These are phyloP conservation scores for Blastomyces silverae DNA, from an alignment of 2,329 filamentous ascomycete species.

Conservation along the genomic window DNA sequence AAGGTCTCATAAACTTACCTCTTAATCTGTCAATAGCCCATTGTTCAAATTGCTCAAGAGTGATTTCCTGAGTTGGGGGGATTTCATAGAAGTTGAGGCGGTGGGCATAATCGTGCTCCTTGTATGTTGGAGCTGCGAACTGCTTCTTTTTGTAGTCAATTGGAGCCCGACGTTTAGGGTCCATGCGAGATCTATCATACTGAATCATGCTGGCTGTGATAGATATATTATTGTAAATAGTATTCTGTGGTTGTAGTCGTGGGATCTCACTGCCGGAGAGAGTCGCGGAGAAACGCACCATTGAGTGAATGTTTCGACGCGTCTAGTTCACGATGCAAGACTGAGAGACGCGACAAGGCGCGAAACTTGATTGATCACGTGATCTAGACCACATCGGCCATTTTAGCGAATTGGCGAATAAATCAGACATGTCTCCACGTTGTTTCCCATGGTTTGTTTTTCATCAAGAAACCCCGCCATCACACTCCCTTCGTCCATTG, in stretches of 20 bases:
- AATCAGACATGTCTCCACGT: background rate
- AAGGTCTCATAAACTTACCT: conserved; percentile 45
- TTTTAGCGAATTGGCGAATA: background rate
- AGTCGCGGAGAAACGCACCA: background rate
- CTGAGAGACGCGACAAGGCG: background rate
- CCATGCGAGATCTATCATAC: conserved; percentile 40
- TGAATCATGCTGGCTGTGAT: conserved; percentile 35
- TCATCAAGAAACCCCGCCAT: background rate
- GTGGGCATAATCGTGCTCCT: conserved; percentile 71
- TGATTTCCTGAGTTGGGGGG: conserved; percentile 88
- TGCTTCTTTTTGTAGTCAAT: conserved; percentile 79
- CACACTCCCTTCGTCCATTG: background rate
- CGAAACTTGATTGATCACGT: background rate
- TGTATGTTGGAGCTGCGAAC: conserved; percentile 70
- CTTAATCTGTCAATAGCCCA: conserved; percentile 93
- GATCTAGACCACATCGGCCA: background rate
- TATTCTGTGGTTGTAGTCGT: background rate
- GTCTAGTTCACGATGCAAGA: background rate
- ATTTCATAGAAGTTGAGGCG: conserved; percentile 87
- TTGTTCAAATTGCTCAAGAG: conserved; percentile 94
- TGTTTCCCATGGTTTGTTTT: too few species aligned
- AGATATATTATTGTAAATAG: background rate
- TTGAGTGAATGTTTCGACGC: background rate
- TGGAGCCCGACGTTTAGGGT: conserved; percentile 66
- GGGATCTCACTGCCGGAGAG: background rate